Percentiles rank a stretch among this genome's conserved stretches.
phyloP scores from a whole-genome alignment of 1,139 yeast genomes.

The Diutina ranongensis region DNA sequence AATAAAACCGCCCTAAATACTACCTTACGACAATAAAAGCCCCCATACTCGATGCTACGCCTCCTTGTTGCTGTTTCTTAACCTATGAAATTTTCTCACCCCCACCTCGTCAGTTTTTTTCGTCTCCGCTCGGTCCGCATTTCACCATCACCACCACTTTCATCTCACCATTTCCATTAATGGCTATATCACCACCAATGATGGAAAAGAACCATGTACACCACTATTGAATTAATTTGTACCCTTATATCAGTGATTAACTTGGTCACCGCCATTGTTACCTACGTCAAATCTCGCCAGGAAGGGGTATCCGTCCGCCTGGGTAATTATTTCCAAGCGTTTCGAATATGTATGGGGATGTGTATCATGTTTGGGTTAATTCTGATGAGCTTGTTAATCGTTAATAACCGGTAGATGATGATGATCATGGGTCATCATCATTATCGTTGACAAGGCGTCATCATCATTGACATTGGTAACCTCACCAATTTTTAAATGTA shows the following conservation, averaged over 20 bases:
- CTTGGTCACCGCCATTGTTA: conserved; percentile 13
- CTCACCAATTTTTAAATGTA: too few species aligned
- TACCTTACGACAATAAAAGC: too few species aligned
- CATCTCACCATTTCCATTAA: background rate
- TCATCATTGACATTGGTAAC: too few species aligned
- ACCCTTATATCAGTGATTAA: conserved; percentile 16
- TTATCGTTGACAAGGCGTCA: too few species aligned
- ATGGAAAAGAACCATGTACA: conserved; percentile 4
- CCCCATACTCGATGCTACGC: too few species aligned
- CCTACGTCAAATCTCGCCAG: conserved; percentile 13
- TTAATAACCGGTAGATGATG: background rate
- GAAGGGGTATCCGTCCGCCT: conserved; percentile 14
- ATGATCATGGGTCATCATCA: background rate
- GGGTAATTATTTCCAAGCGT: conserved; percentile 17
- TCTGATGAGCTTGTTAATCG: conserved; percentile 2
- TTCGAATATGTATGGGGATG: conserved; percentile 6
- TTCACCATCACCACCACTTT: too few species aligned
- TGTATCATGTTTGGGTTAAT: conserved; percentile 3
- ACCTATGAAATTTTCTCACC: too few species aligned
- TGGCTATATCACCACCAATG: background rate
- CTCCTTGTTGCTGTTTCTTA: too few species aligned
- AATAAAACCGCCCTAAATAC: too few species aligned
- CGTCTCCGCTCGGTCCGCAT: too few species aligned
- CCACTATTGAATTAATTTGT: conserved; percentile 11
- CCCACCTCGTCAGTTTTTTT: background rate